Conservation (phyloP, 2,329 filamentous ascomycete species). For the Verticillium zaregamsianum region DNA sequence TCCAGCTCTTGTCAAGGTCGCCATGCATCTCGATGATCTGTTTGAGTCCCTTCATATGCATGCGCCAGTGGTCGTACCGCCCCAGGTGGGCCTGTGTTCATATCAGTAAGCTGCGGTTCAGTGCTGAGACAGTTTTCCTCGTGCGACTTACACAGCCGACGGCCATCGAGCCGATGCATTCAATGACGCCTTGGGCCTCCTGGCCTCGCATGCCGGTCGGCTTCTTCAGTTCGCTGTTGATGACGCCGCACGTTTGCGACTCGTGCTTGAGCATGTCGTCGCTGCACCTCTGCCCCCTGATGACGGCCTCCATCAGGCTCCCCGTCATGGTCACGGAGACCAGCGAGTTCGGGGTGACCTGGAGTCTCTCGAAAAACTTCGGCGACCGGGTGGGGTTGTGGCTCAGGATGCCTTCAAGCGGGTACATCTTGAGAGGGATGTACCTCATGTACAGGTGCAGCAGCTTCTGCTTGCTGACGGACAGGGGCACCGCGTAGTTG, state of each 20-base stretch:
- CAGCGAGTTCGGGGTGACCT: conserved; percentile 18
- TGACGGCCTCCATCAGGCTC: conserved; percentile 19
- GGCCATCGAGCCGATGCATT: conserved; percentile 26
- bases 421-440: conserved; percentile 25
- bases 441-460: conserved; percentile 22
- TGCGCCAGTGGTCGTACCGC: conserved; percentile 31
- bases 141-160: conserved; percentile 20
- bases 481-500: neutral
- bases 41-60: conserved; percentile 30
- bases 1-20: conserved; percentile 15
- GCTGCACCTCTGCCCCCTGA: conserved; percentile 10
- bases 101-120: neutral
- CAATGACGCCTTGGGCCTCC: conserved; percentile 17
- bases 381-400: conserved; percentile 22
- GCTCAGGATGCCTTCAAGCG: conserved; percentile 24
- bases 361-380: conserved; percentile 20
- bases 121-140: neutral
- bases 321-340: conserved; percentile 26
- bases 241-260: conserved; percentile 17
- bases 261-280: conserved; percentile 18
- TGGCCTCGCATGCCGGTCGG: conserved; percentile 10
- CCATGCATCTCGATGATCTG: conserved; percentile 25
- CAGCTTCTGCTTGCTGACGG: conserved; percentile 19
- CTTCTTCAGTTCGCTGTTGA: conserved; percentile 18
- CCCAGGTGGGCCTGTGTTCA: conserved; percentile 24